Base-by-base conservation (phyloP, 2,329 filamentous ascomycete species). In the Pyrenophora tritici-repentis region DNA sequence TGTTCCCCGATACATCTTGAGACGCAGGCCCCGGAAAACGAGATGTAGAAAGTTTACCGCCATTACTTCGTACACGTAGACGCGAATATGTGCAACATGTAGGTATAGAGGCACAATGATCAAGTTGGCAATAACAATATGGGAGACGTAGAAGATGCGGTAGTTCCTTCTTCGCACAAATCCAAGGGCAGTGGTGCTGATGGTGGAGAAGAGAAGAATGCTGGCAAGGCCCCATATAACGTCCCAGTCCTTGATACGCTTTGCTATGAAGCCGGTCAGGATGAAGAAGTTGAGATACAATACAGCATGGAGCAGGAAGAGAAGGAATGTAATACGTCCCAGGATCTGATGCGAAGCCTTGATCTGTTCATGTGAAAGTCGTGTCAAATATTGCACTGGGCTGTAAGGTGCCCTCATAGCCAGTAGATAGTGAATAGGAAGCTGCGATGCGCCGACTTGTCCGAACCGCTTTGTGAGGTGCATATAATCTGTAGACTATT, bases 401-500 rank as follows among this genome's bases (percentile, higher is more conserved):
- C 76, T 79, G 44, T 79, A 83, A 4, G 77, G 72, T 6, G 79
- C 76, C 45, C 79, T 78, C 48, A 81, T 73, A 13, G 80, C 73
- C 51, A 87, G 77, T 6, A 86, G 74, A 49, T 85, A 83, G 47
- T 86, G 83, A 2, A 86, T 66, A 1, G 84, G 84, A 1, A 75
- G 66, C 59, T 86, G 84, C 7, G 83, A 85, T 5, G 83, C 76
- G 17, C 76, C 82, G 42, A 86, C 76, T 39, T 83, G 82, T 14
- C 81, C 84, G 45, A 86, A 77, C 4, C 83, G 79, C 70, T 85
- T 86, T 18, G 84, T 86, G 18, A 86, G 71, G 66, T 86, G 84
- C 24, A 86, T 75, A 49, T 86, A 86, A 67, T 86, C 84, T 85
- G 42, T 3, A 2, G 24, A 5, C 22, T 20, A 31, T 57, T 17